A percentile compares a stretch with the other conserved stretches of the same genome.
These are phyloP conservation scores for Pelargonium citronellum DNA, from an alignment of 441 rosid genomes.

Conservation along the genomic window DNA sequence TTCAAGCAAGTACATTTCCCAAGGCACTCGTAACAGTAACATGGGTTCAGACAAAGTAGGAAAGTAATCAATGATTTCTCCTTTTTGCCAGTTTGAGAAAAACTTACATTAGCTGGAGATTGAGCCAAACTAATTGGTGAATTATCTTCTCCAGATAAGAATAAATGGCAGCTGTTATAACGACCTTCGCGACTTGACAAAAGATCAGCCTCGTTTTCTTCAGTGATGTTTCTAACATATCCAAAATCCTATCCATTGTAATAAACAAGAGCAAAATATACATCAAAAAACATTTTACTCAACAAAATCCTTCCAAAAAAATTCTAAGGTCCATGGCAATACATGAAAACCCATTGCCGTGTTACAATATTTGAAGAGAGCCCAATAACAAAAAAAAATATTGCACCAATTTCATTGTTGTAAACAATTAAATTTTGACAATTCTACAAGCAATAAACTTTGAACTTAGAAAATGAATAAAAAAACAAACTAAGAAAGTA, in stretches of 20 bases:
- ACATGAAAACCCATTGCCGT: neutral
- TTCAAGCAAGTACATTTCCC: neutral
- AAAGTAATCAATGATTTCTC: neutral
- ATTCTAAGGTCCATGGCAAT: neutral
- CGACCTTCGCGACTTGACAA: conserved; percentile 23
- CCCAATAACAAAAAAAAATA: neutral
- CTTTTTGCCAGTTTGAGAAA: neutral
- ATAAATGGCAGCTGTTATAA: conserved; percentile 26
- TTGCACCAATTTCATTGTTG: neutral
- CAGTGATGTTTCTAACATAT: neutral
- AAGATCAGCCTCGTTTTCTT: conserved; percentile 16
- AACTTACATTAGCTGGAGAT: conserved; percentile 40
- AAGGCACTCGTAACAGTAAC: neutral
- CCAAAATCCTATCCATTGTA: conserved; percentile 22
- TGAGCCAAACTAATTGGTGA: conserved; percentile 25
- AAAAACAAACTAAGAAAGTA: neutral
- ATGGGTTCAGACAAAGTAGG: neutral
- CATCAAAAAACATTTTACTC: neutral
- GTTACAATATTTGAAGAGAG: neutral
- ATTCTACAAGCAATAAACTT: neutral
- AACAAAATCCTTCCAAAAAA: neutral
- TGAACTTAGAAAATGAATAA: neutral
- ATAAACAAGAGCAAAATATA: neutral
- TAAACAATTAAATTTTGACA: neutral
- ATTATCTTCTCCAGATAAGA: conserved; percentile 44